These are phyloP conservation scores for Sporisorium scitamineum DNA, from an alignment of 1,284 basidiomycete genomes.

Conservation along the genomic window DNA sequence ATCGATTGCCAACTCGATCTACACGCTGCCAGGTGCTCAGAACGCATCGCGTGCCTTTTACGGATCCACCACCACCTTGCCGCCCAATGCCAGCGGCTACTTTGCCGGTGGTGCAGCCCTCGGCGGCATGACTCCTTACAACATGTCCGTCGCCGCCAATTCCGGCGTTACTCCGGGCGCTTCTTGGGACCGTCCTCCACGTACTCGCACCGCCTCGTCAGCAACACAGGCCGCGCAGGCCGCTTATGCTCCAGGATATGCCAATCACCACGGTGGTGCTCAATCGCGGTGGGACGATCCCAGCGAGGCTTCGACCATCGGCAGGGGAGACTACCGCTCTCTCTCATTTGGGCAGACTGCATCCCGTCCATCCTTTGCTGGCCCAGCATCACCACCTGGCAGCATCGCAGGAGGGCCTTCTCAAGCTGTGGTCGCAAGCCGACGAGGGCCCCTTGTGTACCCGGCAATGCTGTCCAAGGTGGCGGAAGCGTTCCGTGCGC, in stretches of 20 bases:
- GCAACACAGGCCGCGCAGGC: constrained; percentile 60
- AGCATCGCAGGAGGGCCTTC: constrained; percentile 32
- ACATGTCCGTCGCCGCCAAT: constrained; percentile 27
- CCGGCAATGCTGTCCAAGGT: constrained; percentile 94
- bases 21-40: constrained; percentile 46
- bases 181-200: constrained; percentile 48
- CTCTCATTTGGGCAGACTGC: constrained; percentile 46
- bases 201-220: constrained; percentile 54
- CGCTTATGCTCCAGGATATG: constrained; percentile 46
- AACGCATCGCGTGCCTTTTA: constrained; percentile 49
- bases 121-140: constrained; percentile 38
- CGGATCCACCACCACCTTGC: constrained; percentile 37
- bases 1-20: constrained; percentile 58
- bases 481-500: constrained; percentile 89
- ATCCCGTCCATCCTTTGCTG: constrained; percentile 30
- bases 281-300: constrained; percentile 30
- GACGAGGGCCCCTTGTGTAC: constrained; percentile 76
- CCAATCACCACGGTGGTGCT: constrained; percentile 26
- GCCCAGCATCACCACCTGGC: constrained; percentile 39
- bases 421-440: constrained; percentile 14
- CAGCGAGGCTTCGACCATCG: constrained; percentile 30
- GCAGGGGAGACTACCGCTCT: constrained; percentile 45
- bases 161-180: constrained; percentile 6
- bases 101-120: constrained; percentile 28
- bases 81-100: constrained; percentile 39